Base-by-base conservation (phyloP, 345 rosid species). In the Mallotus nudiflorus region DNA sequence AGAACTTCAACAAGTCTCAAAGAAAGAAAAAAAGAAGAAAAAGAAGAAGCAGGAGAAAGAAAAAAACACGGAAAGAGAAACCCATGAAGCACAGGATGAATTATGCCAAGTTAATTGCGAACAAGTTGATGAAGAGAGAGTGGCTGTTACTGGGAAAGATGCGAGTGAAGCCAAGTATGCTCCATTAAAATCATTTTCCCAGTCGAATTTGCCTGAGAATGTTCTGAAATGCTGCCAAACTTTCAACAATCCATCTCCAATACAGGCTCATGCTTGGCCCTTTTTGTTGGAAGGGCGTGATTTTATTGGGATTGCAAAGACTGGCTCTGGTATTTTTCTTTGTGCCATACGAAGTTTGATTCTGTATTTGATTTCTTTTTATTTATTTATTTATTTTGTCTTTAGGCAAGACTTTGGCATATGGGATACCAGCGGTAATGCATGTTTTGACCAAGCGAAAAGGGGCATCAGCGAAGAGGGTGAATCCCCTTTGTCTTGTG, bases 231-330 rank as follows among this genome's bases (percentile, higher is more conserved):
- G 96, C 80, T 95, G 98, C 75, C 85, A 87, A 78, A 78, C 73
- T 66, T 95, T 92, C 63, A 72, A 84, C 74, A 85, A 69, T 11
- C 99, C 99, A 3, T 95, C 99, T 53, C 89, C 97, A 0, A 92
- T 92, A 81, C 99, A 95, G 85, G 84, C 99, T 7, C 87, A 87
- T 62, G 84, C 96, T 1, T 95, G 98, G 99, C 99, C 99, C 3
- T 92, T 90, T 80, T 72, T 95, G 82, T 77, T 95, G 74, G 83
- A 88, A 53, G 94, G 89, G 9, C 97, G 99, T 72, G 98, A 95
- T 82, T 87, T 95, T 70, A 88, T 95, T 6, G 98, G 99, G 27
- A 92, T 92, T 72, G 98, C 99, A 0, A 90, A 88, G 37, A 95
- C 99, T 66, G 99, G 99, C n/a, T 95, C 98, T 77, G 99, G 99